A percentile compares a stretch with the other conserved stretches of the same genome.
phyloP scores from a whole-genome alignment of 768 basidiomycete genomes.

The Hygrophoropsis aurantiaca region DNA sequence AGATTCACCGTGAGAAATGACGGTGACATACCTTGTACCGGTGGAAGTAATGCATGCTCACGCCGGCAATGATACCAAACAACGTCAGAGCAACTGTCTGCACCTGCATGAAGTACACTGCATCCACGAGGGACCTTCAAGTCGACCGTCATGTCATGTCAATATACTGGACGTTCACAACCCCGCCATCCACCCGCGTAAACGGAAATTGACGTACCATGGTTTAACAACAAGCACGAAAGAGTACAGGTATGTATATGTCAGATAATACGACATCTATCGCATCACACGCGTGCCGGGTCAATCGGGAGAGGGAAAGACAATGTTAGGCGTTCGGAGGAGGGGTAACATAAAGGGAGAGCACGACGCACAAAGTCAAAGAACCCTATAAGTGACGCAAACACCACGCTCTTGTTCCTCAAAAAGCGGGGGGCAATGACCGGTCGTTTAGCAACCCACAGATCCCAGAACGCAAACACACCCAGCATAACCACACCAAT shows the following conservation, averaged over 20 bases:
- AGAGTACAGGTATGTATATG: slow-evolving; percentile 72
- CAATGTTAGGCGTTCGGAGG: no score
- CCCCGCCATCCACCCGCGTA: no score
- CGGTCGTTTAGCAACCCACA: slow-evolving; percentile 52
- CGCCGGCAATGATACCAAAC: slow-evolving; percentile 61
- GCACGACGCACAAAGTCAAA: slow-evolving; percentile 52
- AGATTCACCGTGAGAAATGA: no score
- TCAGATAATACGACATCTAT: slow-evolving; percentile 65
- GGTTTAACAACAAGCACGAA: slow-evolving; percentile 56
- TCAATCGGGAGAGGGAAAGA: not conserved
- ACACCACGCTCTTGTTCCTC: slow-evolving; percentile 55
- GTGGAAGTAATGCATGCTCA: slow-evolving; percentile 50
- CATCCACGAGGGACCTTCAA: slow-evolving; percentile 50
- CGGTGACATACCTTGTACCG: slow-evolving; percentile 50
- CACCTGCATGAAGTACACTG: slow-evolving; percentile 64
- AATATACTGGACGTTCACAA: not conserved
- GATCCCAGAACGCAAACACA: slow-evolving; percentile 46
- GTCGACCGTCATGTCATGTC: slow-evolving; percentile 10
- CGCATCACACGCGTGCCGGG: not conserved
- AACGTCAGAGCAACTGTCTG: slow-evolving; percentile 62
- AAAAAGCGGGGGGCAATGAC: slow-evolving; percentile 63
- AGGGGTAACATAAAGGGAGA: not conserved
- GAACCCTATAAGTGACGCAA: slow-evolving; percentile 60
- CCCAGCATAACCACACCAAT: slow-evolving; percentile 46
- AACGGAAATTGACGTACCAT: slow-evolving; percentile 37